Percentiles rank a stretch among this genome's conserved stretches.
Evolutionary conservation across 78 protist genomes (phyloP).

Genomic region (Dictyostelium intermedium): DNA sequence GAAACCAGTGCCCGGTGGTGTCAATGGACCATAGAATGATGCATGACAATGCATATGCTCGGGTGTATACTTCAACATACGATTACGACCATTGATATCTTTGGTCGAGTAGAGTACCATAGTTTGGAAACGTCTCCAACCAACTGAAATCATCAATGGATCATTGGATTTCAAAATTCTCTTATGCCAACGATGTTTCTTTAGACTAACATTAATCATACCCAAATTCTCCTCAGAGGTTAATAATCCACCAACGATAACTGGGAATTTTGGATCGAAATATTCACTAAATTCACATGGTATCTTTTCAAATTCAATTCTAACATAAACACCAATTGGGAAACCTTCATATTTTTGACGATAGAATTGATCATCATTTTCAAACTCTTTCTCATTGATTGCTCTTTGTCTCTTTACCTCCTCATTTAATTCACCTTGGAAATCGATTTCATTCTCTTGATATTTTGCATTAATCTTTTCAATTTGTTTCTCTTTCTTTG

Average conservation of each 20-base stretch:
- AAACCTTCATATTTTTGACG: conserved; percentile 73
- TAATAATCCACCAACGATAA: conserved; percentile 96
- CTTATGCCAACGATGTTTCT: conserved; percentile 98
- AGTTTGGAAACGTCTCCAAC: conserved; percentile 98
- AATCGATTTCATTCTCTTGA: conserved; percentile 59
- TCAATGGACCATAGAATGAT: conserved; percentile 93
- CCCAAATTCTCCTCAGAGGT: conserved; percentile 93
- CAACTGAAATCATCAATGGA: conserved; percentile 97
- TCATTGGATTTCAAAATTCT: conserved; percentile 96
- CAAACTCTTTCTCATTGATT: conserved; percentile 86
- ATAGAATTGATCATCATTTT: conserved; percentile 57
- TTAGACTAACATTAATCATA: conserved; percentile 90
- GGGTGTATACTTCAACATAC: conserved; percentile 99
- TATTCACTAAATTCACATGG: conserved; percentile 95
- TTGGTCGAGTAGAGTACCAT: conserved; percentile 87
- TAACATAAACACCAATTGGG: conserved; percentile 95
- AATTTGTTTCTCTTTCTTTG: conserved; percentile 38
- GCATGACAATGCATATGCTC: conserved; percentile 98
- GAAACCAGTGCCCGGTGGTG: conserved; percentile 91
- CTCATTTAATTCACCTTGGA: conserved; percentile 45
- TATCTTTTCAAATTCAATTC: conserved; percentile 90
- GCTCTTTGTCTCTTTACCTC: conserved; percentile 41
- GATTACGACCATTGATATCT: conserved; percentile 91
- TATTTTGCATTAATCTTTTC: conserved; percentile 51
- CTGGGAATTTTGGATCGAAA: conserved; percentile 93